Conservation (phyloP, 805 yeast species). For the Candida peoriensis region DNA sequence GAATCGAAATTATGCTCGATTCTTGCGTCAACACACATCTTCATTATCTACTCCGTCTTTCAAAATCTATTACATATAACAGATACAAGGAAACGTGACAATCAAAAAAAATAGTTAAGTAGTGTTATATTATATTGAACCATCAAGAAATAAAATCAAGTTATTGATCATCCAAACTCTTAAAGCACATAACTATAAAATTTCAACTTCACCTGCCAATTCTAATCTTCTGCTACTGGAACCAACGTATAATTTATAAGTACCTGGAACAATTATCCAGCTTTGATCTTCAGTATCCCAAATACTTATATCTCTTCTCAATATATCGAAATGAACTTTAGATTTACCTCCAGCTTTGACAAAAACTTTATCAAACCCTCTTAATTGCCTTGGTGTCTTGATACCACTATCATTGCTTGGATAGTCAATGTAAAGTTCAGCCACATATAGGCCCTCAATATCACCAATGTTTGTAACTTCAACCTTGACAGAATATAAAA, state of each 20-base stretch:
- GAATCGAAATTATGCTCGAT: too few species aligned
- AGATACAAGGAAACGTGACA: too few species aligned
- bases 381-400: slow-evolving; percentile 47
- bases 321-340: slow-evolving; percentile 37
- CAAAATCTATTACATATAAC: too few species aligned
- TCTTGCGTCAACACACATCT: too few species aligned
- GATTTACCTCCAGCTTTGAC: slow-evolving; percentile 36
- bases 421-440: slow-evolving; percentile 49
- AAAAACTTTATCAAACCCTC: slow-evolving; percentile 54
- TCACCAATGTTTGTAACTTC: slow-evolving; percentile 44
- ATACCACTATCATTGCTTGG: slow-evolving; percentile 32
- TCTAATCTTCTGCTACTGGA: slow-evolving; percentile 43
- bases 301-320: slow-evolving; percentile 48
- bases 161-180: too few species aligned
- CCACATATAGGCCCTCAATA: slow-evolving; percentile 41
- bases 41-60: too few species aligned
- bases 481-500: slow-evolving; percentile 40
- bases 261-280: slow-evolving; percentile 55
- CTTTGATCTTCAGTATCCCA: slow-evolving; percentile 54
- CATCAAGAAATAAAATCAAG: too few species aligned
- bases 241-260: slow-evolving; percentile 46
- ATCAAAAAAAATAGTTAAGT: too few species aligned
- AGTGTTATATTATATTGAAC: too few species aligned
- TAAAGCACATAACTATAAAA: too few species aligned
- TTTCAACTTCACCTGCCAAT: slow-evolving; percentile 34